Percentiles rank a stretch among this genome's conserved stretches.
Conservation (phyloP, 2,329 filamentous ascomycete genomes). For the Paraphoma sp. region DNA sequence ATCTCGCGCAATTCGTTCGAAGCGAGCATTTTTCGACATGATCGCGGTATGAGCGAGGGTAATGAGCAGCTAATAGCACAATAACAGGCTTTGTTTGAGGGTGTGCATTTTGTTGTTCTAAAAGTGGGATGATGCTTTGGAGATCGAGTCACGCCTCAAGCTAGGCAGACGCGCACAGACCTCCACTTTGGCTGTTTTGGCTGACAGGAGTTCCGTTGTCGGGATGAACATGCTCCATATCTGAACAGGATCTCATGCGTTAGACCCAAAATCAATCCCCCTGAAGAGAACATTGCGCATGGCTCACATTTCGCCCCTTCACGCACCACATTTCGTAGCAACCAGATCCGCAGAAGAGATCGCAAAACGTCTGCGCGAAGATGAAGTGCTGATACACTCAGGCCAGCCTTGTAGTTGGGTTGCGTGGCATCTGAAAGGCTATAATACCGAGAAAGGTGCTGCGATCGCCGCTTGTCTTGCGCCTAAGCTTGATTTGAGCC, state of each 20-base stretch:
- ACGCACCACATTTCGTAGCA: conserved; percentile 6
- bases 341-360: conserved; percentile 4
- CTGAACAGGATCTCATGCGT: background rate
- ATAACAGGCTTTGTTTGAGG: background rate
- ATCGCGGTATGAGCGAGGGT: background rate
- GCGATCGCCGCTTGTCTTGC: conserved; percentile 1
- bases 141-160: too few species aligned
- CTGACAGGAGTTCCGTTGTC: too few species aligned
- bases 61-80: background rate
- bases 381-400: conserved; percentile 7
- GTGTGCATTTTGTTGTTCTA: too few species aligned
- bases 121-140: too few species aligned
- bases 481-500: background rate
- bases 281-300: background rate
- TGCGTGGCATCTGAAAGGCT: conserved; percentile 8
- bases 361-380: conserved; percentile 7
- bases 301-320: background rate
- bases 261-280: background rate
- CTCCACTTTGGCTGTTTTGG: too few species aligned
- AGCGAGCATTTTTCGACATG: background rate
- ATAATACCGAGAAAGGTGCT: background rate
- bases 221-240: background rate
- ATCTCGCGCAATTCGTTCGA: conserved; percentile 9
- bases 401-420: conserved; percentile 14
- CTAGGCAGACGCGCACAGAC: too few species aligned